These are phyloP conservation scores for Russula griseocarnosa DNA, from an alignment of 768 basidiomycete species.

Conservation along the genomic window DNA sequence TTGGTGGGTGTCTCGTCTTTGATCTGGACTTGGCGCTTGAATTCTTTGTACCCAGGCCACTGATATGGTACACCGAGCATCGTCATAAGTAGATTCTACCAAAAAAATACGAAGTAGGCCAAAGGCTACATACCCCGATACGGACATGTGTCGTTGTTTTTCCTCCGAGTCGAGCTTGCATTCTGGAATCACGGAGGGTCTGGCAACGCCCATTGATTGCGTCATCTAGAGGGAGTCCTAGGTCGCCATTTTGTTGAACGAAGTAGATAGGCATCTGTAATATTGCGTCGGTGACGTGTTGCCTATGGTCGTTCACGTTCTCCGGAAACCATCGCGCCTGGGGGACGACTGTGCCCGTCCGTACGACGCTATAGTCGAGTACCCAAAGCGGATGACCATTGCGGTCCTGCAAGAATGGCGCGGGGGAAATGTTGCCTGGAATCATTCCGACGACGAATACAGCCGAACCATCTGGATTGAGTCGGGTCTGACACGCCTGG, in stretches of 20 bases:
- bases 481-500: background rate
- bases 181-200: conserved; percentile 3
- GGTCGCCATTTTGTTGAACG: background rate
- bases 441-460: background rate
- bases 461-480: background rate
- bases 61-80: background rate
- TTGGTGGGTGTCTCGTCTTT: conserved; percentile 11
- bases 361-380: conserved; percentile 1
- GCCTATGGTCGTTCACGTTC: conserved; percentile 3
- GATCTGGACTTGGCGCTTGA: conserved; percentile 21
- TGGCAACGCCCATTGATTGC: conserved; percentile 10
- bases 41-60: conserved; percentile 20
- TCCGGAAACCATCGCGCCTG: conserved; percentile 18
- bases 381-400: background rate
- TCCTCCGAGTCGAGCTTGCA: conserved; percentile 12
- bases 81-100: conserved; percentile 1
- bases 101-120: background rate
- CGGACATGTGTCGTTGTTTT: conserved; percentile 15
- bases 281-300: conserved; percentile 16
- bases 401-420: background rate
- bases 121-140: conserved; percentile 13
- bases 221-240: conserved; percentile 15
- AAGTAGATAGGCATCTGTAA: conserved; percentile 26
- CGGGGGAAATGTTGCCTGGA: background rate
- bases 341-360: conserved; percentile 15